Base-by-base conservation (phyloP, 306 rosid species). In the Comarum palustre region DNA sequence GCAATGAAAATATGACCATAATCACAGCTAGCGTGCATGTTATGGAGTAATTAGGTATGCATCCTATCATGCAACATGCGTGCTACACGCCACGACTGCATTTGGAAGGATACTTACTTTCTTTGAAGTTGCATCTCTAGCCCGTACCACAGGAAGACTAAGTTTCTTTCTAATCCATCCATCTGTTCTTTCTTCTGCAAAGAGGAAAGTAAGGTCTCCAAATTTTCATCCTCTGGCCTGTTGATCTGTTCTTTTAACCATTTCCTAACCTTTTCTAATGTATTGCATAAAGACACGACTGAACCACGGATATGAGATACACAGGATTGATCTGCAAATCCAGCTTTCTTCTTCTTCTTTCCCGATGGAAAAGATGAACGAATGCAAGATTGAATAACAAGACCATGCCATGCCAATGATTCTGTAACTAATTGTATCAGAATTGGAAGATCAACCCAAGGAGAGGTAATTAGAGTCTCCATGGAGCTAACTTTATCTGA, bases 321-420 rank as follows among this genome's bases (percentile, higher is more conserved):
- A 69, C 78, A 43, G 58, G 86, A 81, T 73, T 73, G 89, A 72
- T 86, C 86, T 51, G 67, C 69, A 19, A 84, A 70, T 61, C 96
- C 96, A 41, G 87, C 79, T 85, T 88, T 95, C 90, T 92, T 95
- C 78, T 95, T 95, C 85, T 86, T 95, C 79, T 92, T 95, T 60
- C 96, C 87, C 1, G 92, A 76, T 63, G 99, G 99, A 73, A 86
- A 84, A 66, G 84, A 86, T 15, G 96, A 83, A 43, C 96, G 94
- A 54, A 87, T 59, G 71, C 88, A 87, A 73, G 99, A 82, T 72
- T 88, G 97, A 52, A 95, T 85, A 22, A 95, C 83, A 32, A 95
- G 96, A 76, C 87, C 88, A 71, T 92, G 97, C 99, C 99, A 95
- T 4, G 96, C 93, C 81, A 95, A 79, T 38, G 99, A 96, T 83